These are phyloP conservation scores for Phytophthora quininea DNA, from an alignment of 352 stramenopile genomes.

Conservation along the genomic window DNA sequence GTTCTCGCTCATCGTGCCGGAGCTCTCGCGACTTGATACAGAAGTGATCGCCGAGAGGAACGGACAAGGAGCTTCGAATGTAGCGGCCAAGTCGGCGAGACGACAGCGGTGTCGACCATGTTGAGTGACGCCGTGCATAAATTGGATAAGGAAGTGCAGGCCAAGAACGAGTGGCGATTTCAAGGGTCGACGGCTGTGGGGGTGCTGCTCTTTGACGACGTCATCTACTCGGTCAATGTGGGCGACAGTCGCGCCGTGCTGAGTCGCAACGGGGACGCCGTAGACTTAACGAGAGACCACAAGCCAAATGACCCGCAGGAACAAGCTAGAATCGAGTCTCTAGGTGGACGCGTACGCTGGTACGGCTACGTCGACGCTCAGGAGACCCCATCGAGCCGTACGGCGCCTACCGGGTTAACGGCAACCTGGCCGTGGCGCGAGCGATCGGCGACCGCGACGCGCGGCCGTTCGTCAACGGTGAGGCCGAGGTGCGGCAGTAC, in stretches of 20 bases:
- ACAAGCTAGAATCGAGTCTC: constrained; percentile 70
- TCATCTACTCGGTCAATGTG: constrained; percentile 91
- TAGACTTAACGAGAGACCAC: constrained; percentile 88
- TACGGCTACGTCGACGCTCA: constrained; percentile 86
- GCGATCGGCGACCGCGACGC: constrained; percentile 91
- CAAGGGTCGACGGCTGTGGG: constrained; percentile 80
- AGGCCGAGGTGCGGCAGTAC: constrained; percentile 83
- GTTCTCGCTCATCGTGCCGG: constrained; percentile 57
- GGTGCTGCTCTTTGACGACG: constrained; percentile 80
- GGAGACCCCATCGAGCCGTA: constrained; percentile 88
- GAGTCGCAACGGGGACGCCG: constrained; percentile 72
- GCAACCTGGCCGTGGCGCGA: constrained; percentile 90
- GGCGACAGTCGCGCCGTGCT: constrained; percentile 95
- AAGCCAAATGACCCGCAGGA: constrained; percentile 90
- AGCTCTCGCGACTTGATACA: constrained; percentile 52
- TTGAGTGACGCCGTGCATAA: constrained; percentile 53
- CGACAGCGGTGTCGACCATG: constrained; percentile 45
- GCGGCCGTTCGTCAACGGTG: constrained; percentile 83
- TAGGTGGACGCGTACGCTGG: constrained; percentile 90
- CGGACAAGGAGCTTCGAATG: constrained; percentile 21
- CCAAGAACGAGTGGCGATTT: constrained; percentile 76
- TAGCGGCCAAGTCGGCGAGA: constrained; percentile 32
- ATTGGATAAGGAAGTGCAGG: constrained; percentile 66
- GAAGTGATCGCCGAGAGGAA: constrained; percentile 50
- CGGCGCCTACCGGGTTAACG: constrained; percentile 92